phyloP scores from a whole-genome alignment of 345 rosid species.

The Rhizophora mangle region DNA sequence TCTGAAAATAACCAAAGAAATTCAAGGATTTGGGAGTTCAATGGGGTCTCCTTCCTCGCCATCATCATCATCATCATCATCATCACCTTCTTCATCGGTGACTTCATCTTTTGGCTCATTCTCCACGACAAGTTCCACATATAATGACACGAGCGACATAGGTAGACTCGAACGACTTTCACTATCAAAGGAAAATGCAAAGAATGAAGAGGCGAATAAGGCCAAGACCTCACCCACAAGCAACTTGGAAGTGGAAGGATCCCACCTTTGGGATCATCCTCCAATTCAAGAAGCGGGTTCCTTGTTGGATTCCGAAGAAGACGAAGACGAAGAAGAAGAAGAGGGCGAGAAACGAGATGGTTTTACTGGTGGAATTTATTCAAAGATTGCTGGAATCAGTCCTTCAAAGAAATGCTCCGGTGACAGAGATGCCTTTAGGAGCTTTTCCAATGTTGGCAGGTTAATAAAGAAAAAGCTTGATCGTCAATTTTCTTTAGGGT shows the following conservation, averaged over 20 bases:
- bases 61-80: slow-evolving; percentile 13
- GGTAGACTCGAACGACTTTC: slow-evolving; percentile 6
- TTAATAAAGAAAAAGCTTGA: slow-evolving; percentile 19
- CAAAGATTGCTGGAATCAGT: slow-evolving; percentile 24
- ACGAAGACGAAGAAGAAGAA: not conserved
- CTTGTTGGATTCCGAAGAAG: slow-evolving; percentile 29
- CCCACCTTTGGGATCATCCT: slow-evolving; percentile 25
- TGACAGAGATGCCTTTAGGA: slow-evolving; percentile 10
- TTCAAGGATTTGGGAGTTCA: slow-evolving; percentile 49
- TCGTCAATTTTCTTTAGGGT: slow-evolving; percentile 34
- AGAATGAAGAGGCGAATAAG: slow-evolving; percentile 1
- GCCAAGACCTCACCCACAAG: not conserved
- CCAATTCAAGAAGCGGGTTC: slow-evolving; percentile 31
- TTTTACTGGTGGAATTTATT: slow-evolving; percentile 26
- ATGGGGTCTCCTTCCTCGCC: slow-evolving; percentile 12
- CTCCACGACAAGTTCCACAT: slow-evolving; percentile 18
- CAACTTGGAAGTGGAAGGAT: not conserved
- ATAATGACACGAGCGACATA: slow-evolving; percentile 4
- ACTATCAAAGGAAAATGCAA: slow-evolving; percentile 6
- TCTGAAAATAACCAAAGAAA: slow-evolving; percentile 44
- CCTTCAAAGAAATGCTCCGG: slow-evolving; percentile 12
- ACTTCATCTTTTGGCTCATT: slow-evolving; percentile 35
- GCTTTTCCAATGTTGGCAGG: slow-evolving; percentile 29
- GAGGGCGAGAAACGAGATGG: slow-evolving; percentile 20
- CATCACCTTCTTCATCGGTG: slow-evolving; percentile 17